These are phyloP conservation scores for Yarrowia osloensis DNA, from an alignment of 805 yeast genomes.

Conservation along the genomic window DNA sequence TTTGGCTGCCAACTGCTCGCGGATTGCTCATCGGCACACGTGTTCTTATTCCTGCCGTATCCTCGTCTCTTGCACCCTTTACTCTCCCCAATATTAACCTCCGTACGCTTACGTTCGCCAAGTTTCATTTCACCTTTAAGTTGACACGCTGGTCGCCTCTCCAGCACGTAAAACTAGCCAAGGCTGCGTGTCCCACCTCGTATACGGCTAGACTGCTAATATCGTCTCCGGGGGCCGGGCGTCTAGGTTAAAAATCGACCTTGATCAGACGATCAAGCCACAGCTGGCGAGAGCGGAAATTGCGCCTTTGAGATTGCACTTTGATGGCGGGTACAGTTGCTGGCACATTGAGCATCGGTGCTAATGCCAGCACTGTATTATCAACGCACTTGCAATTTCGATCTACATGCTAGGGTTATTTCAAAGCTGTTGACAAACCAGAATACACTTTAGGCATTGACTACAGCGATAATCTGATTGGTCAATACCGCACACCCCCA, in stretches of 20 bases:
- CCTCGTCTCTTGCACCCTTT: too few species aligned
- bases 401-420: not conserved
- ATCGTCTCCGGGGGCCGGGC: not conserved
- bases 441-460: not conserved
- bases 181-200: not conserved
- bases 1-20: too few species aligned
- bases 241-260: too few species aligned
- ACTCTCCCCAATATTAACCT: not conserved
- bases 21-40: too few species aligned
- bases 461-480: not conserved
- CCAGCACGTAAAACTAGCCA: not conserved
- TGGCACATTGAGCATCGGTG: too few species aligned
- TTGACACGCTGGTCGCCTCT: not conserved
- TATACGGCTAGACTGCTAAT: not conserved
- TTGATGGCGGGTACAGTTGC: too few species aligned
- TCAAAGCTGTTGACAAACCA: too few species aligned
- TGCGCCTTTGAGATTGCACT: too few species aligned
- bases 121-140: slow-evolving; percentile 6
- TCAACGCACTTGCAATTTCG: not conserved
- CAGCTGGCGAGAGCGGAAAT: too few species aligned
- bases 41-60: too few species aligned
- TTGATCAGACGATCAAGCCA: not conserved
- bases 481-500: not conserved
- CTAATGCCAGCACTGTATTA: too few species aligned
- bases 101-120: not conserved